Evolutionary conservation across 2,329 filamentous ascomycete species (phyloP), one percentile per base, ranked within the genome.

Genomic region (Sarocladiaceae sp.): DNA sequence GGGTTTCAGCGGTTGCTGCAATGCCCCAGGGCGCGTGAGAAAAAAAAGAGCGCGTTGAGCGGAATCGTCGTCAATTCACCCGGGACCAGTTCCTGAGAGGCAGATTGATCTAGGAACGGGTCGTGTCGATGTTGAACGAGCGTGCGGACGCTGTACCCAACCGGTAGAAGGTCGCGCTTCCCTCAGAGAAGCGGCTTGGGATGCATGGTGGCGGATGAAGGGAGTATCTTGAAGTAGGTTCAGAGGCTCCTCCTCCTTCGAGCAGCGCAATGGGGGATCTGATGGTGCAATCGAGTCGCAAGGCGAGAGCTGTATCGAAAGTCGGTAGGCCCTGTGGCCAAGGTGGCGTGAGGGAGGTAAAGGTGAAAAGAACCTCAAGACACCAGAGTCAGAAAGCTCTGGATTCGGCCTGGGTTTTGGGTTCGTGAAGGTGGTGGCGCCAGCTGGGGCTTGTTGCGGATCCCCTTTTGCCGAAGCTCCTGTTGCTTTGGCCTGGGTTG

Each of bases 321-420:
- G n/a, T 11, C 16, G 34, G 6, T 35, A 6, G 33, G 19, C 19
- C 23, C 37, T 13, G 10, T 18, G 10, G 23, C n/a, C n/a, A n/a
- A n/a, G 23, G 23, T 41, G 29, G 23, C 37, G 37, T 29, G 23
- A 41, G n/a, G n/a, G n/a, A 41, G n/a, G 37, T 41, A 27, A 29
- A 29, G 29, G 23, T 21, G 15, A 16, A 24, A 41, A 41, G n/a
- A 19, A 29, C 23, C 37, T 23, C 29, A 29, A 20, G 37, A n/a
- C 37, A 41, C 15, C 37, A n/a, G 37, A 41, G 37, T n/a, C n/a
- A 41, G 29, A 41, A 24, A 15, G 23, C 37, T 41, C 37, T 41
- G 37, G 37, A 24, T 41, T 24, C 37, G 24, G 19, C 15, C n/a
- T n/a, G n/a, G 37, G 10, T 29, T 41, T 41, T 23, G 21, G 37